These are phyloP conservation scores for Fonsecaea monophora DNA, from an alignment of 2,329 filamentous ascomycete species.

Conservation along the genomic window DNA sequence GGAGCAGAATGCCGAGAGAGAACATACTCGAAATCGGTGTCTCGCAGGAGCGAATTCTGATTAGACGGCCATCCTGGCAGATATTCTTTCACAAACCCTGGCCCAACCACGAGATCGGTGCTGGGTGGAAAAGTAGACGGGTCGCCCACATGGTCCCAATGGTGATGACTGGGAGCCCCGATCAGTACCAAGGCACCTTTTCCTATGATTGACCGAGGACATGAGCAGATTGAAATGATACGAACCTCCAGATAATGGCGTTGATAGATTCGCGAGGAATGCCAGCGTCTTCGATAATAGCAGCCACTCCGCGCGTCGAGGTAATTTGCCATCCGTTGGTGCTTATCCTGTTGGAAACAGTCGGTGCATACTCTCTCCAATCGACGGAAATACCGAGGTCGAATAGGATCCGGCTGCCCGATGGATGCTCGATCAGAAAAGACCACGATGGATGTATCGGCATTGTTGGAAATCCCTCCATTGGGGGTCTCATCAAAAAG, in stretches of 20 bases:
- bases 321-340: slow-evolving; percentile 28
- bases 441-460: slow-evolving; percentile 21
- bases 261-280: slow-evolving; percentile 17
- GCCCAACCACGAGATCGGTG: slow-evolving; percentile 60
- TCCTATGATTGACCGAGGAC: slow-evolving; percentile 1
- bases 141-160: slow-evolving; percentile 44
- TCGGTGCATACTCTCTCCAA: slow-evolving; percentile 34
- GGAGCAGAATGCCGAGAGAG: neutral
- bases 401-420: slow-evolving; percentile 35
- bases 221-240: slow-evolving; percentile 24
- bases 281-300: slow-evolving; percentile 30
- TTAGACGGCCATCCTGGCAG: slow-evolving; percentile 56
- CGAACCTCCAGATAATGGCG: slow-evolving; percentile 8
- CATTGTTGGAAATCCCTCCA: slow-evolving; percentile 40
- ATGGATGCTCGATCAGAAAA: slow-evolving; percentile 16
- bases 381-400: slow-evolving; percentile 45
- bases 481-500: slow-evolving; percentile 46
- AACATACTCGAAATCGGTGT: slow-evolving; percentile 45
- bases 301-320: slow-evolving; percentile 28
- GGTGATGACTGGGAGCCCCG: slow-evolving; percentile 27
- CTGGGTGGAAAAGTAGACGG: slow-evolving; percentile 53
- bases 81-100: slow-evolving; percentile 56
- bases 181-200: slow-evolving; percentile 8
- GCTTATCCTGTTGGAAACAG: slow-evolving; percentile 9
- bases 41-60: slow-evolving; percentile 45